Conservation (phyloP, 148 eudicot species). For the Silene latifolia region DNA sequence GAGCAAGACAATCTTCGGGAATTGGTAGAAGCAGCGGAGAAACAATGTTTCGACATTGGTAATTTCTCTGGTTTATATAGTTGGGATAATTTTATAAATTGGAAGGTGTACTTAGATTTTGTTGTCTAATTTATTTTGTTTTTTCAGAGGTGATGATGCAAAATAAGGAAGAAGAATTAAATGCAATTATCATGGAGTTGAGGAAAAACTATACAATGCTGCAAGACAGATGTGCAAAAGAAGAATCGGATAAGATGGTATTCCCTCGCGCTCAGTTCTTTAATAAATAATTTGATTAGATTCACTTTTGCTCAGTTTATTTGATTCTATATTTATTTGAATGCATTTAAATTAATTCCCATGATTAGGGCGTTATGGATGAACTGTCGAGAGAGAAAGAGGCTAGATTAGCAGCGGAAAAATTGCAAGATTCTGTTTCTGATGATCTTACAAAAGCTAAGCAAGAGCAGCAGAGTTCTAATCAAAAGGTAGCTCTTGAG, state of each 20-base stretch:
- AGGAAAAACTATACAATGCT: constrained; percentile 57
- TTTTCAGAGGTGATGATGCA: constrained; percentile 67
- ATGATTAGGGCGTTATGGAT: constrained; percentile 62
- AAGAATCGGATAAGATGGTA: constrained; percentile 78
- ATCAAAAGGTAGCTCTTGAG: constrained; percentile 55
- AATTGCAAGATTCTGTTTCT: constrained; percentile 50
- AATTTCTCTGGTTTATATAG: constrained; percentile 11
- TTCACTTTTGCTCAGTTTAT: neutral
- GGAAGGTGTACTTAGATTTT: neutral
- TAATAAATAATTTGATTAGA: neutral
- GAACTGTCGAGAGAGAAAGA: constrained; percentile 68
- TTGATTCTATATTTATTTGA: neutral
- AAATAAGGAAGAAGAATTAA: constrained; percentile 86
- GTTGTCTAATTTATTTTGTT: constrained; percentile 10
- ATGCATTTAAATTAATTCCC: constrained; percentile 12
- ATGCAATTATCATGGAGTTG: constrained; percentile 78
- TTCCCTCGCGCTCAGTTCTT: constrained; percentile 17
- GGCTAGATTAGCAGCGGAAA: constrained; percentile 70
- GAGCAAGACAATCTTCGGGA: constrained; percentile 66
- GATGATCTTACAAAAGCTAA: constrained; percentile 65
- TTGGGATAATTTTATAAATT: neutral
- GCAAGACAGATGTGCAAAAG: constrained; percentile 73
- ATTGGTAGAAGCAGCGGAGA: constrained; percentile 60
- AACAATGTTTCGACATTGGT: constrained; percentile 75
- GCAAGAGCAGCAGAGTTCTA: constrained; percentile 54